Percentiles rank a stretch among this genome's conserved stretches.
Conservation (phyloP, 2,329 filamentous ascomycete species). For the Pyrenophora tritici-repentis region DNA sequence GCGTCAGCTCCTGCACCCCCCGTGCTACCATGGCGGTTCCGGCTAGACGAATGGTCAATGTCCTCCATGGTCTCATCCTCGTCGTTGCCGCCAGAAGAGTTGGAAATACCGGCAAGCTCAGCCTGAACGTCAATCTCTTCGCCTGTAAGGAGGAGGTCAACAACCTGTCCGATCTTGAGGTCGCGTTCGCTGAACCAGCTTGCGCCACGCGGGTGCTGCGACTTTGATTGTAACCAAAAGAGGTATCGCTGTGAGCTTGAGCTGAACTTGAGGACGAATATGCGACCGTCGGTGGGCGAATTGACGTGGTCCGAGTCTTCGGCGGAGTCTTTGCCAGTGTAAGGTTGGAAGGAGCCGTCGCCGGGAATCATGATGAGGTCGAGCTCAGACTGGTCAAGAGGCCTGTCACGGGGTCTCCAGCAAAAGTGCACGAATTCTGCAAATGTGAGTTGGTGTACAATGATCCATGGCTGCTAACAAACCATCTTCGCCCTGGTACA, state of each 20-base stretch:
- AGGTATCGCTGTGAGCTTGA: conserved; percentile 90
- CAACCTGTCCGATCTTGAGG: conserved; percentile 83
- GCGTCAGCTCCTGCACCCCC: conserved; percentile 85
- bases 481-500: conserved; percentile 86
- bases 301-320: conserved; percentile 64
- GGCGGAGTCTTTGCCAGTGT: conserved; percentile 60
- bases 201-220: conserved; percentile 70
- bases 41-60: conserved; percentile 50
- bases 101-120: conserved; percentile 66
- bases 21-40: conserved; percentile 52
- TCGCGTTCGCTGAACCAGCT: conserved; percentile 85
- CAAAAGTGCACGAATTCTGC: conserved; percentile 91
- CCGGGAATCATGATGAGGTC: conserved; percentile 93
- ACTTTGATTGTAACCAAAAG: conserved; percentile 95
- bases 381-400: conserved; percentile 74
- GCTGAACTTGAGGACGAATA: conserved; percentile 91
- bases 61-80: conserved; percentile 70
- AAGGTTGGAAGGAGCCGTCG: conserved; percentile 85
- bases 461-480: conserved; percentile 20
- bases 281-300: conserved; percentile 75
- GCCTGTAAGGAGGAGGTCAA: conserved; percentile 82
- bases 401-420: conserved; percentile 81
- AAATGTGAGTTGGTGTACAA: conserved; percentile 17
- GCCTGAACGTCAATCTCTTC: conserved; percentile 80
- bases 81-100: conserved; percentile 59